Evolutionary conservation across 805 yeast genomes (phyloP).

Genomic region (Metschnikowia rubicola): DNA sequence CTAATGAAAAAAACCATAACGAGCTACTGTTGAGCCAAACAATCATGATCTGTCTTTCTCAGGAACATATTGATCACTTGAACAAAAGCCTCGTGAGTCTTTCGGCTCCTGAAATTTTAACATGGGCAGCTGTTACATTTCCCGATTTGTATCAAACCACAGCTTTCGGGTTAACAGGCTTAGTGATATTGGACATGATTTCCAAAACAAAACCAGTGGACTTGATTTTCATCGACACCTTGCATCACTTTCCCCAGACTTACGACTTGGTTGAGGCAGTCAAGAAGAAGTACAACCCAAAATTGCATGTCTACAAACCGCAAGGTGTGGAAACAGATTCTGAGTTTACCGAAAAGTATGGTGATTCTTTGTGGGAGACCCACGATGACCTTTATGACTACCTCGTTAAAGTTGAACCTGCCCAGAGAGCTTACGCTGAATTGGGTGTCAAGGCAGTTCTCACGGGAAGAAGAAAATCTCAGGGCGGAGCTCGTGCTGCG

Average conservation of each 20-base stretch:
- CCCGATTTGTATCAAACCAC: constrained; percentile 87
- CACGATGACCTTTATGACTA: constrained; percentile 82
- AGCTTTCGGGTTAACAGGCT: constrained; percentile 91
- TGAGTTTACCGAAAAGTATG: constrained; percentile 67
- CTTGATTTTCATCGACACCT: constrained; percentile 81
- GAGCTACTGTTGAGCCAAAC: not conserved
- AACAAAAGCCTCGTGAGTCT: constrained; percentile 56
- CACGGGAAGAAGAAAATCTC: constrained; percentile 87
- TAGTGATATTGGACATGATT: constrained; percentile 82
- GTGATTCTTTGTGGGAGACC: constrained; percentile 77
- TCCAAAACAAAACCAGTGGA: constrained; percentile 53
- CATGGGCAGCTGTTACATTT: constrained; percentile 82
- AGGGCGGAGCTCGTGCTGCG: constrained; percentile 77
- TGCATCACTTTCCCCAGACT: constrained; percentile 95
- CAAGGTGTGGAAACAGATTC: constrained; percentile 47
- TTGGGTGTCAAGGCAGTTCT: constrained; percentile 77
- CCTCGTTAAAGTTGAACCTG: constrained; percentile 89
- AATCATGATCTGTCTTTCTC: constrained; percentile 18
- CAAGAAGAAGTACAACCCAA: constrained; percentile 50
- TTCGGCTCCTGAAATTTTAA: constrained; percentile 67
- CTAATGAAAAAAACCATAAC: not conserved
- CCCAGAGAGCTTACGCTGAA: constrained; percentile 75
- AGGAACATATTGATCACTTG: constrained; percentile 60
- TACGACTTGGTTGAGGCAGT: constrained; percentile 64
- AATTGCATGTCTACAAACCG: constrained; percentile 68